Evolutionary conservation across 2,329 filamentous ascomycete genomes (phyloP).

Genomic region (Nigrograna mackinnonii): DNA sequence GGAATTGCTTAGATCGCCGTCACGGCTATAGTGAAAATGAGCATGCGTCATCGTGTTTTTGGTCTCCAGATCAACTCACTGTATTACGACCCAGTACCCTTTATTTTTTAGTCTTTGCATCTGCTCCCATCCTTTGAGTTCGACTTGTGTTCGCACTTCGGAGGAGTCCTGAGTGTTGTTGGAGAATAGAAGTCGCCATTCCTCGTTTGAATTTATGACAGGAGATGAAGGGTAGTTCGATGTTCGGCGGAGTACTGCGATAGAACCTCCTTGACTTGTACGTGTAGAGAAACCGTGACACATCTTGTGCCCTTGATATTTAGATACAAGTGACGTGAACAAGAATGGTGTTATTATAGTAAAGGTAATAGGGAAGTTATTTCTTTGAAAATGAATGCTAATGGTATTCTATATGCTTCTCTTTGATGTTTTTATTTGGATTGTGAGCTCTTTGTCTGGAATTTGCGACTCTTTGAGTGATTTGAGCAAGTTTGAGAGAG

Average conservation of each 20-base stretch:
- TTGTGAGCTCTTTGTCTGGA: background rate
- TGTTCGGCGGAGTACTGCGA: conserved; percentile 31
- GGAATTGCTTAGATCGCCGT: conserved; percentile 31
- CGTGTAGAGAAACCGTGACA: conserved; percentile 33
- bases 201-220: conserved; percentile 10
- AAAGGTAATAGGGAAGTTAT: too few species aligned
- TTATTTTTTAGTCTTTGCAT: conserved; percentile 5
- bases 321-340: background rate
- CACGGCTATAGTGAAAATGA: conserved; percentile 19
- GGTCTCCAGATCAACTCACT: conserved; percentile 28
- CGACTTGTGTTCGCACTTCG: conserved; percentile 25
- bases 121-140: conserved; percentile 23
- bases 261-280: conserved; percentile 37
- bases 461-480: conserved; percentile 28
- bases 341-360: conserved; percentile 1
- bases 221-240: conserved; percentile 12
- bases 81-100: conserved; percentile 32
- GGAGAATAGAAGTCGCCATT: conserved; percentile 31
- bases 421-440: too few species aligned
- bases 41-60: background rate
- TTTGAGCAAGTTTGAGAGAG: conserved; percentile 43
- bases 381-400: too few species aligned
- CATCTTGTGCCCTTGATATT: conserved; percentile 16
- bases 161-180: conserved; percentile 16
- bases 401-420: too few species aligned